These are phyloP conservation scores for Diaporthe vexans DNA, from an alignment of 2,329 filamentous ascomycete genomes.

Conservation along the genomic window DNA sequence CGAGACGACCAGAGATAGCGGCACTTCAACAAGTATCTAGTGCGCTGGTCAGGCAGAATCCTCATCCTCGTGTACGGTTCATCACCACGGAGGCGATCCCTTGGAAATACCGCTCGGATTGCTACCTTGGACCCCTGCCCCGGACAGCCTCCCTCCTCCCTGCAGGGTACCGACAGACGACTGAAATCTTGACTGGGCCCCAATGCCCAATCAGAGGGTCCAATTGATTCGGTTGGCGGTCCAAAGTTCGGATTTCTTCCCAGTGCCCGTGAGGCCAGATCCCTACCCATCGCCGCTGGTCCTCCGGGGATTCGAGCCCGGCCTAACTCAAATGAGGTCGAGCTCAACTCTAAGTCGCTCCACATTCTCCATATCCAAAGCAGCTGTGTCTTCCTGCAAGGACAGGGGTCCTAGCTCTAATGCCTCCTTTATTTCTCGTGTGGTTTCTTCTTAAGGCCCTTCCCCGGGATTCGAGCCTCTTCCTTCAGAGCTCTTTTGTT, in stretches of 20 bases:
- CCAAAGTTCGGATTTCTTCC: conserved; percentile 28
- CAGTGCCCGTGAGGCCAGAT: conserved; percentile 10
- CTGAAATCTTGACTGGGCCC: neutral
- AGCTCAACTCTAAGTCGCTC: conserved; percentile 26
- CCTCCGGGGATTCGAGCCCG: conserved; percentile 9
- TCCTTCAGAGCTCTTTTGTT: neutral
- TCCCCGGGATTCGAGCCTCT: neutral
- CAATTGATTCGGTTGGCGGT: conserved; percentile 27
- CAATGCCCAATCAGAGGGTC: conserved; percentile 10
- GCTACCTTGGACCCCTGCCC: conserved; percentile 18
- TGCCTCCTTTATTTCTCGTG: conserved; percentile 30
- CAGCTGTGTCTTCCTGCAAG: conserved; percentile 30
- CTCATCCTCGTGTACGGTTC: neutral
- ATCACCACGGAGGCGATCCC: conserved; percentile 13
- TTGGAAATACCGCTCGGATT: conserved; percentile 18
- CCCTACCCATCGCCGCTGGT: neutral
- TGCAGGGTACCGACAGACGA: neutral
- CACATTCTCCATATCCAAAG: conserved; percentile 32
- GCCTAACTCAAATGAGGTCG: conserved; percentile 33
- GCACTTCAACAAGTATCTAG: conserved; percentile 17
- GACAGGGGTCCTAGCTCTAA: conserved; percentile 29
- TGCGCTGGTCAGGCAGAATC: neutral
- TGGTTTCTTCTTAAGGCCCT: conserved; percentile 33
- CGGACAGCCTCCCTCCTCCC: neutral
- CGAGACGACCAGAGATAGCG: conserved; percentile 17